Conservation (phyloP, 345 rosid species). For the Brassica cretica region DNA sequence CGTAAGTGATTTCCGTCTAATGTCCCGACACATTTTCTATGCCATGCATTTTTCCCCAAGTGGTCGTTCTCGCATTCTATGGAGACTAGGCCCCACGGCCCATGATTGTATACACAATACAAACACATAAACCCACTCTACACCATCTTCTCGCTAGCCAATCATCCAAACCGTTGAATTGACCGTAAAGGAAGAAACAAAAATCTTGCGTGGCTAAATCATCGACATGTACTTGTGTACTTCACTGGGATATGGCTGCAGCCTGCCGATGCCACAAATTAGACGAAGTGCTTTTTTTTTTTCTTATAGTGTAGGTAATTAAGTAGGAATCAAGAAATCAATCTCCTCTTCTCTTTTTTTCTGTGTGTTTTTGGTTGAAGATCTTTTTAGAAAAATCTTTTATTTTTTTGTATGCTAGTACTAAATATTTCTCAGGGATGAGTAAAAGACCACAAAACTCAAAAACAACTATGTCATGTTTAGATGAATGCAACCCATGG, state of each 20-base stretch:
- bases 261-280: not conserved
- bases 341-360: not conserved
- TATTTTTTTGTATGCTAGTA: not conserved
- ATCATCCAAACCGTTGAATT: constrained; percentile 7
- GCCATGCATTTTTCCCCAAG: not conserved
- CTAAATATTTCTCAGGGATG: not conserved
- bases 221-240: not conserved
- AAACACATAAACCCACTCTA: constrained; percentile 31
- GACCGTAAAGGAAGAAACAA: constrained; percentile 7
- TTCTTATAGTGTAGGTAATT: not conserved
- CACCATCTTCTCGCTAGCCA: constrained; percentile 10
- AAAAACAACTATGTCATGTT: not conserved
- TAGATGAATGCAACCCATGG: not conserved
- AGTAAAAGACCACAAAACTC: not conserved
- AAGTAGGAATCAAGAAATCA: not conserved
- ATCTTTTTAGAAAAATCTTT: too few species aligned
- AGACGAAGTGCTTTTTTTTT: not conserved
- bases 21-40: constrained; percentile 16
- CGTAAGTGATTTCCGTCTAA: constrained; percentile 2
- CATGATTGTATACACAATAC: constrained; percentile 15
- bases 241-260: not conserved
- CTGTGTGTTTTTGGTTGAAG: not conserved
- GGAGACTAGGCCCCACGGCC: constrained; percentile 30
- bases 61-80: constrained; percentile 25
- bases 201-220: constrained; percentile 23